Evolutionary conservation across 805 yeast genomes (phyloP).

Genomic region (Ascoidea rubescens): DNA sequence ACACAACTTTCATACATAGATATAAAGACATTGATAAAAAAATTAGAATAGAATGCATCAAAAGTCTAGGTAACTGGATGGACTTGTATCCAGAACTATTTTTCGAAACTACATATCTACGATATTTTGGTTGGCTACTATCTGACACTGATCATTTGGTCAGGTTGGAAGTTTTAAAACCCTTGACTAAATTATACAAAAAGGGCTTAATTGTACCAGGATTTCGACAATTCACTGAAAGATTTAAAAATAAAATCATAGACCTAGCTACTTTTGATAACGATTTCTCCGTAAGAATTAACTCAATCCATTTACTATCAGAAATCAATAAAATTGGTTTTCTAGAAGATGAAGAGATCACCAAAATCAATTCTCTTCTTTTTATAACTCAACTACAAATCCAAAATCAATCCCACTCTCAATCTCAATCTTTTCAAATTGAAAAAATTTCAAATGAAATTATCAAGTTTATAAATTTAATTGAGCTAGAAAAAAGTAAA

Average conservation of each 20-base stretch:
- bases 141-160: constrained; percentile 56
- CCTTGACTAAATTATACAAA: constrained; percentile 35
- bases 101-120: constrained; percentile 52
- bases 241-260: constrained; percentile 51
- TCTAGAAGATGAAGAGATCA: constrained; percentile 43
- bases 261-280: constrained; percentile 46
- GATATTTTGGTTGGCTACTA: constrained; percentile 75
- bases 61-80: constrained; percentile 58
- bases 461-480: constrained; percentile 36
- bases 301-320: constrained; percentile 35
- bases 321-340: constrained; percentile 49
- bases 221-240: constrained; percentile 63
- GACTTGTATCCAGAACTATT: constrained; percentile 55
- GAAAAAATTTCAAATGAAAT: constrained; percentile 28
- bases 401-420: too few species aligned
- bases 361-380: constrained; percentile 28
- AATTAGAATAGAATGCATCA: constrained; percentile 59
- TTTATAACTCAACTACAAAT: too few species aligned
- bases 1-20: constrained; percentile 57
- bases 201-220: constrained; percentile 37
- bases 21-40: constrained; percentile 66
- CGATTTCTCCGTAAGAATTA: constrained; percentile 38
- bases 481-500: constrained; percentile 25
- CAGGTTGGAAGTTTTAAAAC: constrained; percentile 48
- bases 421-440: constrained; percentile 19